Percentiles rank a stretch among this genome's conserved stretches.
These are phyloP conservation scores for Corymbia maculata DNA, from an alignment of 345 rosid genomes.

Conservation along the genomic window DNA sequence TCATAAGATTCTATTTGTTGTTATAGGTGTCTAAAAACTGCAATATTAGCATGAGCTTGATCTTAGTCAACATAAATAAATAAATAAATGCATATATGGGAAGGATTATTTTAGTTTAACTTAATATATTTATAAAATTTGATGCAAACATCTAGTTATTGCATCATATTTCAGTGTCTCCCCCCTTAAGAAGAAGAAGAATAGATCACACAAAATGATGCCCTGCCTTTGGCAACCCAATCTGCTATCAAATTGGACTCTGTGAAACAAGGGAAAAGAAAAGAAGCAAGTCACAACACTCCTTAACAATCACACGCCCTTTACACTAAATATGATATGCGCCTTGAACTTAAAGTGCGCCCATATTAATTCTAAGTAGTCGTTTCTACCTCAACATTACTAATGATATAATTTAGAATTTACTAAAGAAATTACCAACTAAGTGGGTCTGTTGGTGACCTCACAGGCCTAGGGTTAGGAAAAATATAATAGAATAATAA, in stretches of 20 bases:
- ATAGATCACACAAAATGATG: background rate
- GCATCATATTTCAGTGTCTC: background rate
- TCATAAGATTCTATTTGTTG: too few species aligned
- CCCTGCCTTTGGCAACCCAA: background rate
- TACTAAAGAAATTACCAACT: background rate
- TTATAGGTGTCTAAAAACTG: background rate
- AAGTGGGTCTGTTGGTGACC: background rate
- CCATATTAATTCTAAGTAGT: background rate
- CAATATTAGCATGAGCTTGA: background rate
- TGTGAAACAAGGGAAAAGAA: too few species aligned
- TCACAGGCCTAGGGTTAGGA: background rate
- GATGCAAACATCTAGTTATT: background rate
- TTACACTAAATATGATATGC: background rate
- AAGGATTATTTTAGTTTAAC: background rate
- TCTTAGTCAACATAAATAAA: background rate
- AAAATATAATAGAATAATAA: rapidly evolving
- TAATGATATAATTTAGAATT: too few species aligned
- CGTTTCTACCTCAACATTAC: background rate
- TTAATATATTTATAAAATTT: too few species aligned
- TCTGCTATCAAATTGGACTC: background rate
- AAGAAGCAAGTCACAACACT: background rate
- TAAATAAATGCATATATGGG: background rate
- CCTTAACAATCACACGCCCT: background rate
- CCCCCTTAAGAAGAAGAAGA: background rate
- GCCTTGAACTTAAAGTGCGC: background rate